phyloP scores from a whole-genome alignment of 2,329 filamentous ascomycete species.

The Ampelomyces quisqualis region DNA sequence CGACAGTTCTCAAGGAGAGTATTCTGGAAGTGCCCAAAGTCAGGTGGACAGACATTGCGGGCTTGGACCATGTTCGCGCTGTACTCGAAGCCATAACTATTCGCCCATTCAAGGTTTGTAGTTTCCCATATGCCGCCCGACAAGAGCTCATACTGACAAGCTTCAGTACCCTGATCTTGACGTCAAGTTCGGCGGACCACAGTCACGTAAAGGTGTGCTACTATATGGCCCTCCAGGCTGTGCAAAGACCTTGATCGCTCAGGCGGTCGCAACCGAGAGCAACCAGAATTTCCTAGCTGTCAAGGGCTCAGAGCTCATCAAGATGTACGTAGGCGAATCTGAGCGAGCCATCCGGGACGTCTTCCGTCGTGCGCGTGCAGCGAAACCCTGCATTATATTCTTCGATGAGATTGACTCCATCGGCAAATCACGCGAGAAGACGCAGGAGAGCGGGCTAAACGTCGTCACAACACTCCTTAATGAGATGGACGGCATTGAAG shows the following conservation, averaged over 20 bases:
- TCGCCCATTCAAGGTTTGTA: constrained; percentile 56
- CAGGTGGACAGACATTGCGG: constrained; percentile 84
- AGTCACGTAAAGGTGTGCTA: constrained; percentile 74
- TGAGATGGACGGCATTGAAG: constrained; percentile 94
- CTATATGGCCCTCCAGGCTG: constrained; percentile 92
- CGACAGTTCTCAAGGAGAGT: constrained; percentile 85
- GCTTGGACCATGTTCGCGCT: constrained; percentile 72
- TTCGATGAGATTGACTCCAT: constrained; percentile 96
- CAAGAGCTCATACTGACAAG: constrained; percentile 6
- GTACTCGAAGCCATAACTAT: constrained; percentile 59
- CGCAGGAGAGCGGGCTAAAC: constrained; percentile 64
- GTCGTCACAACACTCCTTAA: constrained; percentile 87
- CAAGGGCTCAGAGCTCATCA: constrained; percentile 88
- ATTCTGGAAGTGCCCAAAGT: constrained; percentile 86
- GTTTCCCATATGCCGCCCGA: constrained; percentile 5
- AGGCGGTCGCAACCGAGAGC: constrained; percentile 86
- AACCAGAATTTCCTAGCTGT: constrained; percentile 92
- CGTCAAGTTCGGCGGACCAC: constrained; percentile 37
- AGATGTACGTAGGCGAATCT: constrained; percentile 96
- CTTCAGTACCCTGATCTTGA: constrained; percentile 40
- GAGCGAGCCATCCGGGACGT: constrained; percentile 82
- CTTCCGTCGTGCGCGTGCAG: constrained; percentile 81
- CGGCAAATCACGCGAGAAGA: constrained; percentile 57
- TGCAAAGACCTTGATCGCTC: constrained; percentile 89
- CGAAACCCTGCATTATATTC: constrained; percentile 89